Evolutionary conservation across 2,329 filamentous ascomycete species (phyloP).

Genomic region (Zymoseptoria pseudotritici): DNA sequence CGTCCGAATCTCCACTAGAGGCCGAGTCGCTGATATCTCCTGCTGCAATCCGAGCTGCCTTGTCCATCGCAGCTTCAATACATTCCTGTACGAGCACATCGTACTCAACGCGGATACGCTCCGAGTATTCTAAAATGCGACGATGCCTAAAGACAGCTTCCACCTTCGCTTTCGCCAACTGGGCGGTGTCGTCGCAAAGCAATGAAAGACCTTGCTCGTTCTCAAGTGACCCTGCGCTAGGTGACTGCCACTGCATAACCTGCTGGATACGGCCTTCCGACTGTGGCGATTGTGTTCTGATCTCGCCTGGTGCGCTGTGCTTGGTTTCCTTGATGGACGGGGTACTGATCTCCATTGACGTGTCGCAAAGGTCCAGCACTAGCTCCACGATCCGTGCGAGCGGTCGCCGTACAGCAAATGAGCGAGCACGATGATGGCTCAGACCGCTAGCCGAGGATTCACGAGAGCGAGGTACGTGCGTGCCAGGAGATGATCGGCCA

Average conservation of each 20-base stretch:
- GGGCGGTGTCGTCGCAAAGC: constrained; percentile 85
- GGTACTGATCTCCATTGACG: constrained; percentile 86
- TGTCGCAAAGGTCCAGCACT: constrained; percentile 90
- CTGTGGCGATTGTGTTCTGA: constrained; percentile 89
- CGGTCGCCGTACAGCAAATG: constrained; percentile 84
- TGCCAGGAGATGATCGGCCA: constrained; percentile 62
- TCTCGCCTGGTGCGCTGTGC: constrained; percentile 57
- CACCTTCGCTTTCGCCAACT: constrained; percentile 76
- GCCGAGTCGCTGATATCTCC: constrained; percentile 76
- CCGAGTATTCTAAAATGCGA: constrained; percentile 88
- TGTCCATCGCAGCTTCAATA: constrained; percentile 82
- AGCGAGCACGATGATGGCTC: constrained; percentile 72
- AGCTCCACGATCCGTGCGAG: constrained; percentile 91
- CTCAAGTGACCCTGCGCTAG: constrained; percentile 81
- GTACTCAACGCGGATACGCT: constrained; percentile 91
- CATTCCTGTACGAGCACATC: constrained; percentile 90
- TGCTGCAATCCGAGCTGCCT: constrained; percentile 79
- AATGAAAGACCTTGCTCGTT: constrained; percentile 84
- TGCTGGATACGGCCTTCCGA: constrained; percentile 93
- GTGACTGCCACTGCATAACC: constrained; percentile 93
- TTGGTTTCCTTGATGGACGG: constrained; percentile 83
- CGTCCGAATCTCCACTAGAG: constrained; percentile 18
- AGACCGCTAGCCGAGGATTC: constrained; percentile 60
- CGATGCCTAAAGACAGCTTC: constrained; percentile 88
- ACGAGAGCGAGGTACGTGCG: constrained; percentile 57